Percentiles rank a stretch among this genome's conserved stretches.
These are phyloP conservation scores for Cordyceps javanica DNA, from an alignment of 2,329 filamentous ascomycete species.

Conservation along the genomic window DNA sequence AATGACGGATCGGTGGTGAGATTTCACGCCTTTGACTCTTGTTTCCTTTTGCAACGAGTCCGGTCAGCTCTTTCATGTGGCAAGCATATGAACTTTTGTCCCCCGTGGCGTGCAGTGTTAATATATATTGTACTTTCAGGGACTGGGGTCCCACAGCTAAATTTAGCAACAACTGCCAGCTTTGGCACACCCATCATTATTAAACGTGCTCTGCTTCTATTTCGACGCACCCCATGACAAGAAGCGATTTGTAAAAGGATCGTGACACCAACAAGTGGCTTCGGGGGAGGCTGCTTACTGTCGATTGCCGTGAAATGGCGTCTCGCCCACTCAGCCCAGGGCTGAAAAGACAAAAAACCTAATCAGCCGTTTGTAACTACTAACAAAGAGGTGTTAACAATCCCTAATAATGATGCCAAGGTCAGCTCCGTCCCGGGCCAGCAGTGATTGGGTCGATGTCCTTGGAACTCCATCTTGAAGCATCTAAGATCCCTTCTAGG, in stretches of 20 bases:
- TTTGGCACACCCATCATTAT: neutral
- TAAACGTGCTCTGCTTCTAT: neutral
- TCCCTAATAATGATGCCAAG: neutral
- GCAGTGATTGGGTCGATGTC: neutral
- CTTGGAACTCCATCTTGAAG: neutral
- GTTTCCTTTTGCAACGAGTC: too few relatives aligned
- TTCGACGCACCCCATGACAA: neutral
- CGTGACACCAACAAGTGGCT: neutral
- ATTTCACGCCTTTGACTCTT: too few relatives aligned
- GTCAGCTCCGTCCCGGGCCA: neutral
- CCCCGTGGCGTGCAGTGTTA: slow-evolving; percentile 3
- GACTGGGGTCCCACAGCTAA: neutral
- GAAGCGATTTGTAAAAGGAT: slow-evolving; percentile 1
- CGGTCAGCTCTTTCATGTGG: too few relatives aligned
- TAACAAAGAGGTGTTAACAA: neutral
- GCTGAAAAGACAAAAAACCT: neutral
- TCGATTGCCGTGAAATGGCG: slow-evolving; percentile 1
- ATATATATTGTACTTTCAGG: neutral
- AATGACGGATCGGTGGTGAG: too few relatives aligned
- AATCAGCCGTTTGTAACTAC: neutral
- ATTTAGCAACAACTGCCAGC: neutral
- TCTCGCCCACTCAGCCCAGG: neutral
- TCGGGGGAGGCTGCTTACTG: neutral
- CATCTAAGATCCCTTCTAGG: slow-evolving; percentile 5
- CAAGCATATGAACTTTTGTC: slow-evolving; percentile 1